Evolutionary conservation across 1,284 basidiomycete species (phyloP).

Genomic region (Rhodotorula sp.): DNA sequence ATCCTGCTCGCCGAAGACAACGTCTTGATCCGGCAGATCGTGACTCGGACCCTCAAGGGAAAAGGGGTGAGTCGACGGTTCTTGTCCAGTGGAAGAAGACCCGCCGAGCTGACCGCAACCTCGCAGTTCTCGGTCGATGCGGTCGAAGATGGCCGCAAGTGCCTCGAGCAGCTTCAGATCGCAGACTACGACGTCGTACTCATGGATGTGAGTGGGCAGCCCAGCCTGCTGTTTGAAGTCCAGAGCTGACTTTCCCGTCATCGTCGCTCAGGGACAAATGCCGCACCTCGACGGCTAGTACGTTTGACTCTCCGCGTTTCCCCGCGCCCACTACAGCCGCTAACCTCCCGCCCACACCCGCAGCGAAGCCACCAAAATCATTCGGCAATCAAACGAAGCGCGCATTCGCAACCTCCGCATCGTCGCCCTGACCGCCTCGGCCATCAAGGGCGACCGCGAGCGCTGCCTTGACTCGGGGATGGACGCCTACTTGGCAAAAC

Average conservation of each 20-base stretch:
- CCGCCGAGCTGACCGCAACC: no score
- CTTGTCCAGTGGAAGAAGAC: neutral
- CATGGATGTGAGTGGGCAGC: conserved; percentile 33
- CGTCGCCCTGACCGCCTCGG: conserved; percentile 41
- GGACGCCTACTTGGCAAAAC: conserved; percentile 39
- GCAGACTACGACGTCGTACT: conserved; percentile 36
- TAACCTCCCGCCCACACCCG: neutral
- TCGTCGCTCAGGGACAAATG: conserved; percentile 35
- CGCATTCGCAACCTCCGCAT: conserved; percentile 24
- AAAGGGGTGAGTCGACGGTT: conserved; percentile 5
- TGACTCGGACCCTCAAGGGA: conserved; percentile 23
- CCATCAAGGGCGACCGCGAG: conserved; percentile 39
- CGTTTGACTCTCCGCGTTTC: neutral
- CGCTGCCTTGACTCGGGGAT: conserved; percentile 37
- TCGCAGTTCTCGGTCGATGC: conserved; percentile 18
- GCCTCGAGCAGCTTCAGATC: conserved; percentile 24
- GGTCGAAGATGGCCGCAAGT: conserved; percentile 12
- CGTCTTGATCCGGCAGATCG: conserved; percentile 39
- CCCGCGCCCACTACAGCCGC: no score
- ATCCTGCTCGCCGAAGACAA: conserved; percentile 42
- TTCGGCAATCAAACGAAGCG: conserved; percentile 17
- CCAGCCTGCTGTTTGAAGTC: neutral
- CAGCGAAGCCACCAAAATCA: conserved; percentile 22
- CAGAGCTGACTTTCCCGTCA: no score
- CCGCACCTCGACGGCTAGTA: conserved; percentile 34